Evolutionary conservation across 495 filamentous ascomycete species (phyloP).

Genomic region (Trichoderma virens): DNA sequence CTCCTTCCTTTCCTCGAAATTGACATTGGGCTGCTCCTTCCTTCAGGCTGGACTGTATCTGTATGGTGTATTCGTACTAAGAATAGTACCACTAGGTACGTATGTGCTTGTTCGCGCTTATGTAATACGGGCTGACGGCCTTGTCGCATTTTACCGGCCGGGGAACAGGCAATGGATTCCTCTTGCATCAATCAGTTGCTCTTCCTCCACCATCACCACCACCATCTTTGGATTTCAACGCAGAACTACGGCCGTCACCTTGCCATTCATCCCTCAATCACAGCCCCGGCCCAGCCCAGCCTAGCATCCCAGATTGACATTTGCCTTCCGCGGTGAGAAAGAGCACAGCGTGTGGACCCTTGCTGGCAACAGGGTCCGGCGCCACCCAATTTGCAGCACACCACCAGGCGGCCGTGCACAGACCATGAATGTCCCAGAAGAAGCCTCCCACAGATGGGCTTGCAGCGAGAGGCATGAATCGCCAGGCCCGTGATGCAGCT

Average conservation of each 20-base stretch:
- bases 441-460: conserved; percentile 6
- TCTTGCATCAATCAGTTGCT: not conserved
- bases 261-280: not conserved
- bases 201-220: not conserved
- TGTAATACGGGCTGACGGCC: not conserved
- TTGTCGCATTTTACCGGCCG: not conserved
- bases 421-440: conserved; percentile 4
- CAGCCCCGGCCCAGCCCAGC: not conserved
- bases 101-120: not conserved
- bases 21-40: too few species aligned
- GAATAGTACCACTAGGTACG: too few species aligned
- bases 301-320: conserved; percentile 4
- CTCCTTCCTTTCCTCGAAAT: not conserved
- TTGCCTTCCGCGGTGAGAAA: not conserved
- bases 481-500: conserved; percentile 7
- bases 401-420: not conserved
- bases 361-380: not conserved
- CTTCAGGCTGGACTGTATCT: too few species aligned
- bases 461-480: conserved; percentile 7
- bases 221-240: not conserved
- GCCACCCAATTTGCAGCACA: conserved; percentile 7
- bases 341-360: not conserved
- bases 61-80: too few species aligned
- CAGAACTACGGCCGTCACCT: not conserved
- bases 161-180: not conserved